Evolutionary conservation across 768 basidiomycete species (phyloP), one percentile per base, ranked within the genome.

Genomic region (Lactifluus volemus): DNA sequence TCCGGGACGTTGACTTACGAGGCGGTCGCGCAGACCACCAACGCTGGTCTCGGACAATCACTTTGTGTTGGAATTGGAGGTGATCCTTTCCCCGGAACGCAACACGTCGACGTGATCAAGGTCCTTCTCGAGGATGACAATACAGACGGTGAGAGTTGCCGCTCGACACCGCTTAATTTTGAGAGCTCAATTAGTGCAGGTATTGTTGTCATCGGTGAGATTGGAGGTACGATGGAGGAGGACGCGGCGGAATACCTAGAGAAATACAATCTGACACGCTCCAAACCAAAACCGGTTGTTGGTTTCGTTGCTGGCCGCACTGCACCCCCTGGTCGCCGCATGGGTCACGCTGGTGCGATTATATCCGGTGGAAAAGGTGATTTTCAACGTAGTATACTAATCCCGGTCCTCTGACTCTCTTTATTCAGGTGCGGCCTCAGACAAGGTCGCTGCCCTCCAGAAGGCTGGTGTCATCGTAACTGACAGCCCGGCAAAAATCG

Each of bases 171-270:
- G 38, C 12, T 14, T 11, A 55, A 29, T 15, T 39, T 14, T 38
- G 41, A 48, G 30, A 55, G 44, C 60, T 69, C 41, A 66, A 61
- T 41, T 38, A 38, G 49, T 12, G 5, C 45, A 92, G 91, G 95
- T 68, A 95, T 99, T 66, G 96, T 99, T 64, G 79, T 98, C 64
- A 99, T 99, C 68, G 97, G 97, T 63, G 97, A 99, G 77, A 99
- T 99, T 67, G 97, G 97, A 65, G 97, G 97, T 21, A 88, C 92
- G 8, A 97, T 98, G 96, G 97, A 99, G 76, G 97, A 99, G 74
- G 96, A 98, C 65, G 97, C 97, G 7, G 97, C 97, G 5, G 97
- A 94, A 67, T 98, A 96, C 75, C 78, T 99, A 58, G 89, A 90
- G 72, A 80, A 82, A 73, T 88, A 90, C 79, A 99, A 99, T 80